These are phyloP conservation scores for Cryphonectria nitschkei DNA, from an alignment of 2,329 filamentous ascomycete genomes.

Conservation along the genomic window DNA sequence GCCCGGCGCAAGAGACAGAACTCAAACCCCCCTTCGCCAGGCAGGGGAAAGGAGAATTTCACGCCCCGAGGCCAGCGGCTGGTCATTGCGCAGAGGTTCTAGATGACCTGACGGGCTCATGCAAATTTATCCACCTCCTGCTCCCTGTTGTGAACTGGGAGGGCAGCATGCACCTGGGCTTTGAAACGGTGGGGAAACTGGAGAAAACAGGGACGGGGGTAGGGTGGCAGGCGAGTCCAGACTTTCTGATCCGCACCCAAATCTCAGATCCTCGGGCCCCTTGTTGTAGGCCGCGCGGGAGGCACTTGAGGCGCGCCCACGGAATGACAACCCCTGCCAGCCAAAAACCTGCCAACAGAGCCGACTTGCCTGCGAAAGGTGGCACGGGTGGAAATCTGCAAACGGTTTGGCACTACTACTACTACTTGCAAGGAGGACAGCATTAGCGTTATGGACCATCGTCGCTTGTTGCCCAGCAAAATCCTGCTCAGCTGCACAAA, in stretches of 20 bases:
- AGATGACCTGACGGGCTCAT: constrained; percentile 19
- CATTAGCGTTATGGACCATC: background rate
- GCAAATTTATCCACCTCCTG: constrained; percentile 5
- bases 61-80: background rate
- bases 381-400: background rate
- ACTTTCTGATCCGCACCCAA: constrained; percentile 25
- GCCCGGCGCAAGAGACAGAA: constrained; percentile 2
- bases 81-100: constrained; percentile 19
- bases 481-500: background rate
- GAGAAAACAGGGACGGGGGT: constrained; percentile 13
- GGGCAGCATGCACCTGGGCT: background rate
- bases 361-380: background rate
- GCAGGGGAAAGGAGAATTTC: constrained; percentile 3
- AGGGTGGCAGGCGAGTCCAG: constrained; percentile 17
- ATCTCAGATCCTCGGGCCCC: constrained; percentile 26
- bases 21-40: background rate
- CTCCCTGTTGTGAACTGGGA: constrained; percentile 11
- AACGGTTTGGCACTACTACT: background rate
- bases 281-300: background rate
- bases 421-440: no score
- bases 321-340: background rate
- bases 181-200: constrained; percentile 29
- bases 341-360: background rate
- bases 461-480: background rate
- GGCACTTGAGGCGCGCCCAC: background rate